phyloP scores from a whole-genome alignment of 208 protist species.

The Vickermania spadyakhi region DNA sequence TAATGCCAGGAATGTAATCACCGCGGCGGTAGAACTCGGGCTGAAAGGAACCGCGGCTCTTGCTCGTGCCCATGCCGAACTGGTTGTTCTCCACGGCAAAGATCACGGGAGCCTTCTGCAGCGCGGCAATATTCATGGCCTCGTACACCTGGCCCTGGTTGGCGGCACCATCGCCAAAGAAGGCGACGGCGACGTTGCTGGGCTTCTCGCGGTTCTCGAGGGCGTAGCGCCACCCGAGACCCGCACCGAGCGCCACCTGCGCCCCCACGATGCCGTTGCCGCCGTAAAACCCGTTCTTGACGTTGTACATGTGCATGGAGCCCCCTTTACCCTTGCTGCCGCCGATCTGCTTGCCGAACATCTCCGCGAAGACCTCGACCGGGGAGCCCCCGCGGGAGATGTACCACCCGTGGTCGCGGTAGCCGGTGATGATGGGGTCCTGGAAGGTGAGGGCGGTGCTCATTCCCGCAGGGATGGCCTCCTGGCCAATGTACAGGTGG shows the following conservation, averaged over 20 bases:
- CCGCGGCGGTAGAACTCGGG: conserved; percentile 95
- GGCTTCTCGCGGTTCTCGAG: conserved; percentile 75
- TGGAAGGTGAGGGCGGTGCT: conserved; percentile 82
- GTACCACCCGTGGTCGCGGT: conserved; percentile 94
- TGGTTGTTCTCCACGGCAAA: conserved; percentile 98
- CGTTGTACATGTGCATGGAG: conserved; percentile 98
- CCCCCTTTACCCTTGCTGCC: conserved; percentile 94
- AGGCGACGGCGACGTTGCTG: conserved; percentile 85
- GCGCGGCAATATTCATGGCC: conserved; percentile 96
- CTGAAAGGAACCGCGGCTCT: conserved; percentile 81
- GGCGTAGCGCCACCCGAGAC: conserved; percentile 89
- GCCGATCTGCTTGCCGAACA: conserved; percentile 77
- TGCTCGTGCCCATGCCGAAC: conserved; percentile 97
- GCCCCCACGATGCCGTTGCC: conserved; percentile 99
- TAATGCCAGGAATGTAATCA: conserved; percentile 95
- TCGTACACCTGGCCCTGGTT: conserved; percentile 98
- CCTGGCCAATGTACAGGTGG: conserved; percentile 98
- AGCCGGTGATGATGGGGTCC: conserved; percentile 95
- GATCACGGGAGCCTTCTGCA: conserved; percentile 96
- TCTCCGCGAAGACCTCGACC: conserved; percentile 88
- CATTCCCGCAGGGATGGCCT: conserved; percentile 93
- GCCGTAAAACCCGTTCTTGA: conserved; percentile 92
- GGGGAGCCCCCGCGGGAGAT: conserved; percentile 87
- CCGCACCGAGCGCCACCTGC: conserved; percentile 93
- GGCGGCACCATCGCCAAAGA: conserved; percentile 97